Evolutionary conservation across 768 basidiomycete genomes (phyloP), one percentile per base, ranked within the genome.

Genomic region (Phylloporus scabripes): DNA sequence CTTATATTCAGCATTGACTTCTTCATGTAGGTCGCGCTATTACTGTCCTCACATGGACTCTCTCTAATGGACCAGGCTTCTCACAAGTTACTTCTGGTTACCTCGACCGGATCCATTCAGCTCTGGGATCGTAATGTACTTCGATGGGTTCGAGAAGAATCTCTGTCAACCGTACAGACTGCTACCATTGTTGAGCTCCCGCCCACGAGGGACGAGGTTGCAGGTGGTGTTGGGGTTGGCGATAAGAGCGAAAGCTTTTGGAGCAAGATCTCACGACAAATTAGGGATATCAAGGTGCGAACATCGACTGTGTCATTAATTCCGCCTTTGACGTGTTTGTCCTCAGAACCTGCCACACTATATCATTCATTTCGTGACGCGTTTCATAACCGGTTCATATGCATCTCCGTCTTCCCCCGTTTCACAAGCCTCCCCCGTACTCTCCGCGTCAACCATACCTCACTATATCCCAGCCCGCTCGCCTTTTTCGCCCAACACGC

Each of bases 81-180:
- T 49, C 47, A 62, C 28, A 62, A 50, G 49, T 34, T 83, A 6
- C 62, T 82, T 17, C 47, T 91, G 17, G 82, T 83, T 1, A 87
- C 87, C 0, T 78, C 79, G n/a, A 84, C 85, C 2, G 91, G 90
- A 9, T 73, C 87, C 4, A 58, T 93, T 23, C 86, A 92, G 56
- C 67, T 85, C 8, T 90, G 90, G 87, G 70, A 80, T 41, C 74
- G 78, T 20, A 72, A 79, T 24, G 60, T 72, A 31, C 68, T 80
- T 24, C 72, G 76, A 24, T 95, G 92, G 91, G 78, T 77, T 0
- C 75, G 92, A 42, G 92, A 95, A 60, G 93, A 97, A 61, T 76
- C 80, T 1, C 72, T 95, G 9, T 72, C 88, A 0, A 72, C 79
- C 2, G 74, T 89, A 42, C 67, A 74, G 20, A 75, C 77, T 0